These are phyloP conservation scores for Cinnamomum chago DNA, from an alignment of 164 flowering plant species.

Conservation along the genomic window DNA sequence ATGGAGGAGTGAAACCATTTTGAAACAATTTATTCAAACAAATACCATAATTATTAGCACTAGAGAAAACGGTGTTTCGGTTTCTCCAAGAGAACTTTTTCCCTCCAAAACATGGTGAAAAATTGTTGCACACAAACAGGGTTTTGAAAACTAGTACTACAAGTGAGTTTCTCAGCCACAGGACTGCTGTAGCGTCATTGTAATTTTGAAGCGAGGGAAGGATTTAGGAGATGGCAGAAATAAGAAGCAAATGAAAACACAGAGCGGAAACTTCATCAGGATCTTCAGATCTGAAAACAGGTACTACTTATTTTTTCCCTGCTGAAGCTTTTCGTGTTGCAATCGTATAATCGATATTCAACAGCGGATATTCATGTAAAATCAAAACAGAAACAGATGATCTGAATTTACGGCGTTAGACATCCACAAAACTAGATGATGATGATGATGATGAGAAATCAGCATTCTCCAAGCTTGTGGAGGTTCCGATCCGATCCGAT, in stretches of 20 bases:
- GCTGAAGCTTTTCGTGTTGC: not conserved
- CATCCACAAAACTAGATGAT: too few relatives aligned
- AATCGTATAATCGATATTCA: not conserved
- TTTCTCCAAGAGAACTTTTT: too few relatives aligned
- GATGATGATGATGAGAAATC: not conserved
- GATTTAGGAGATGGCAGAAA: not conserved
- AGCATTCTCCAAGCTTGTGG: not conserved
- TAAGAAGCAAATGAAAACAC: not conserved
- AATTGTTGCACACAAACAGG: not conserved
- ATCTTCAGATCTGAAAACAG: not conserved
- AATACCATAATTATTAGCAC: too few relatives aligned
- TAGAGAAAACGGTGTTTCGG: too few relatives aligned
- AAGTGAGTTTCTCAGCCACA: too few relatives aligned
- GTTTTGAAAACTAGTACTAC: not conserved
- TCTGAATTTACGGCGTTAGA: too few relatives aligned
- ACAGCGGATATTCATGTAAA: not conserved
- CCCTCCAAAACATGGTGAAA: not conserved
- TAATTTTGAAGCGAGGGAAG: not conserved
- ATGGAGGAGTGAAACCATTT: too few relatives aligned
- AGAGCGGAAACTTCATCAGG: not conserved
- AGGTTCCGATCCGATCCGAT: not conserved
- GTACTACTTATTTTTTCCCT: not conserved
- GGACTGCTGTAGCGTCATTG: not conserved
- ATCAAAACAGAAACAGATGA: not conserved
- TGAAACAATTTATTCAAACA: too few relatives aligned